Percentiles rank a stretch among this genome's conserved stretches.
phyloP scores from a whole-genome alignment of 352 stramenopile species.

The Globisporangium viniferum region DNA sequence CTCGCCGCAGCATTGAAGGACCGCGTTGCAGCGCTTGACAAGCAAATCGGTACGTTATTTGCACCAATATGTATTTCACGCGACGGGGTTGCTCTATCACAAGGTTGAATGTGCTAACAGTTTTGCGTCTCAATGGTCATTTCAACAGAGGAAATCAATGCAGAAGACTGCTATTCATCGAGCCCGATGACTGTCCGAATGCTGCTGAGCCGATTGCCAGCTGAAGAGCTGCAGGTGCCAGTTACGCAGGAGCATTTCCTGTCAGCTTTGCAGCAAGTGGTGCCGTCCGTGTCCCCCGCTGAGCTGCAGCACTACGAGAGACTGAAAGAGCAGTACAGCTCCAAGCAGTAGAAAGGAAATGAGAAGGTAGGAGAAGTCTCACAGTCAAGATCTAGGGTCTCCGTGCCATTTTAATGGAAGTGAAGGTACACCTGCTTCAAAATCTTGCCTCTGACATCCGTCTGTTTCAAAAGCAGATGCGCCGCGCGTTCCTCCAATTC shows the following conservation, averaged over 20 bases:
- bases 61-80: neutral
- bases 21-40: constrained; percentile 59
- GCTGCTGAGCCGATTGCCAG: constrained; percentile 56
- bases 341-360: constrained; percentile 28
- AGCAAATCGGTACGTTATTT: constrained; percentile 46
- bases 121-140: constrained; percentile 2
- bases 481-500: neutral
- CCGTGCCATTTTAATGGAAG: neutral
- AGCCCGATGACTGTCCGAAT: constrained; percentile 66
- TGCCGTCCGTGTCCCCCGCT: constrained; percentile 81
- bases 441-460: neutral
- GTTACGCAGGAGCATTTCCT: constrained; percentile 61
- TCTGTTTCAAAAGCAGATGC: neutral
- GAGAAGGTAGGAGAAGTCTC: neutral
- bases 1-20: constrained; percentile 78
- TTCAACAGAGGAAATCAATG: constrained; percentile 55
- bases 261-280: constrained; percentile 48
- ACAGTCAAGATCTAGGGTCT: neutral
- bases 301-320: constrained; percentile 88
- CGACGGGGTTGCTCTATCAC: too few species aligned
- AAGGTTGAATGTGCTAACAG: neutral
- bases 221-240: constrained; percentile 58
- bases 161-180: constrained; percentile 78
- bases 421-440: neutral
- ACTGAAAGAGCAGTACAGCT: constrained; percentile 85